Percentiles rank a stretch among this genome's conserved stretches.
phyloP scores from a whole-genome alignment of 2,329 filamentous ascomycete genomes.

The Colletotrichum sp. region DNA sequence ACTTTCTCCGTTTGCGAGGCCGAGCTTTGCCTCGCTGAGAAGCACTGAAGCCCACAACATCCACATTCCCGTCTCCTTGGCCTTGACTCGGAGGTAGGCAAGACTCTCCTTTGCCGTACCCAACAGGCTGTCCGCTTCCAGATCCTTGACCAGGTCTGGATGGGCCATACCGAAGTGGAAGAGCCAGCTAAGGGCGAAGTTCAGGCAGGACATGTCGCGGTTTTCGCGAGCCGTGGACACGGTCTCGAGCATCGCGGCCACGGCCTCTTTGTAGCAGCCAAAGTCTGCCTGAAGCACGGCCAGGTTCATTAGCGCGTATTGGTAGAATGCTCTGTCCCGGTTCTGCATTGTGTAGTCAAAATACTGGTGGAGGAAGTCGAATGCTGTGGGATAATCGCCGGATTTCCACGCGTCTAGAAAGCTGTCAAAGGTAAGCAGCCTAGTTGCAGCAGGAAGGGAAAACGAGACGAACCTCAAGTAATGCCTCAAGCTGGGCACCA shows the following conservation, averaged over 20 bases:
- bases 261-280: slow-evolving; percentile 85
- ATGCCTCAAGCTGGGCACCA: slow-evolving; percentile 76
- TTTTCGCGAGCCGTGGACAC: slow-evolving; percentile 95
- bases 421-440: slow-evolving; percentile 43
- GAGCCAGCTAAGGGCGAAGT: slow-evolving; percentile 95
- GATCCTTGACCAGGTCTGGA: slow-evolving; percentile 72
- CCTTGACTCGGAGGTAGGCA: slow-evolving; percentile 82
- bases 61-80: slow-evolving; percentile 87
- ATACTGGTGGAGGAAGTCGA: slow-evolving; percentile 91
- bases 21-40: slow-evolving; percentile 84
- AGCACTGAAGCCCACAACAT: slow-evolving; percentile 82
- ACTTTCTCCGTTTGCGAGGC: slow-evolving; percentile 74
- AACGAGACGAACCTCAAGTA: slow-evolving; percentile 67
- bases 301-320: slow-evolving; percentile 92
- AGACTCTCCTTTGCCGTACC: slow-evolving; percentile 83
- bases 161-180: slow-evolving; percentile 93
- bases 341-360: slow-evolving; percentile 96
- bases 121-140: slow-evolving; percentile 75
- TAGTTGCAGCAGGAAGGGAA: neutral
- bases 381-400: slow-evolving; percentile 87
- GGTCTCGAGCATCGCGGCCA: slow-evolving; percentile 94
- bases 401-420: slow-evolving; percentile 93
- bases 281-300: slow-evolving; percentile 95
- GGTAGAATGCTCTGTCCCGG: slow-evolving; percentile 84
- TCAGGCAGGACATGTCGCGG: slow-evolving; percentile 88